Base-by-base conservation (phyloP, 1,284 basidiomycete genomes). In the Rhodotorula sp. region DNA sequence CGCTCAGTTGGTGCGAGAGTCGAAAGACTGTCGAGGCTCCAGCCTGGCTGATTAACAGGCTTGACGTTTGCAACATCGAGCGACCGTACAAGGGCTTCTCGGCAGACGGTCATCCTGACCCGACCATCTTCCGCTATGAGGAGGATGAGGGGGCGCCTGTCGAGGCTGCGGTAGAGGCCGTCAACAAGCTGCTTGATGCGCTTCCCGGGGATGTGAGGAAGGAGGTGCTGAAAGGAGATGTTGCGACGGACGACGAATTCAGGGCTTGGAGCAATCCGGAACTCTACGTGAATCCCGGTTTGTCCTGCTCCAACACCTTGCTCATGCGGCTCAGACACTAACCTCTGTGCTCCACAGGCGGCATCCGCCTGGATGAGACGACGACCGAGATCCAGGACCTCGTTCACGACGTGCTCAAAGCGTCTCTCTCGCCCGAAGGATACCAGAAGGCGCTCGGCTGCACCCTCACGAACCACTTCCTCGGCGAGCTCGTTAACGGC, bases 321-420 rank as follows among this genome's bases (percentile, higher is more conserved):
- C 30, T 4, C 52, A 4, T 32, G 19, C 32, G 3, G 22, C 32
- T n/a, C 32, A 6, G 22, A 24, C 46, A 7, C 51, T 72, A 20
- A 47, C 13, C 51, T 51, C 19, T 24, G 9, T 39, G 61, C 32
- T 64, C 36, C n/a, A 13, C 69, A 77, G 78, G 79, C 49, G 79
- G 79, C 1, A 77, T 80, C n/a, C 74, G 79, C 15, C 64, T 80
- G n/a, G 79, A 80, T 62, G 79, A 80, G 66, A 75, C 76, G n/a
- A 71, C 68, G 10, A 27, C 27, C 2, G 57, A 73, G 27, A 73
- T 76, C 29, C 76, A 78, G 53, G 64, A 71, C 3, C 73, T 76
- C 36, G 63, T 79, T 10, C 79, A 78, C 57, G 73, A 44, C 32
- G 68, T 80, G 4, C 76, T 80, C n/a, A 68, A 75, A 52, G 76